A percentile compares a stretch with the other conserved stretches of the same genome.
Conservation (phyloP, 192 early-diverging fungal genomes). For the Coemansia sp. region DNA sequence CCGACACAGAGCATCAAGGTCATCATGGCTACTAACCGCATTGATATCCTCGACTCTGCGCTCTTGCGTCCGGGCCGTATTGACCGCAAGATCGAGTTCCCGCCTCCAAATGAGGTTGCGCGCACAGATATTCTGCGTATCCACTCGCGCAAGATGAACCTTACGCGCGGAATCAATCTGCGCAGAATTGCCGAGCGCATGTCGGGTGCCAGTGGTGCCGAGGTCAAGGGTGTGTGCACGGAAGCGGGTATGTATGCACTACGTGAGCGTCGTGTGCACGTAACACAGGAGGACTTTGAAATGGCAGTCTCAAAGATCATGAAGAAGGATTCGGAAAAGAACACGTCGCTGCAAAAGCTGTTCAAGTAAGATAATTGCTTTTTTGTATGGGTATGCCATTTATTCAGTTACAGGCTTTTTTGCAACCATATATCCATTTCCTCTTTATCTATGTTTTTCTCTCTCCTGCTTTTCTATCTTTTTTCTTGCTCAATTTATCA, state of each 20-base stretch:
- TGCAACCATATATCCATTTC: too few species aligned
- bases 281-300: constrained; percentile 99
- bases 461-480: too few species aligned
- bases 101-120: constrained; percentile 80
- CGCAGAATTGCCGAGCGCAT: constrained; percentile 87
- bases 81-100: constrained; percentile 90
- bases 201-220: constrained; percentile 81
- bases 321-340: constrained; percentile 97
- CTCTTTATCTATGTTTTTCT: too few species aligned
- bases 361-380: constrained; percentile 96
- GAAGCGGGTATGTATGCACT: constrained; percentile 90
- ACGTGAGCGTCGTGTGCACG: constrained; percentile 95
- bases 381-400: too few species aligned
- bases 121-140: constrained; percentile 87
- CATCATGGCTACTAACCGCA: constrained; percentile 91
- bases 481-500: too few species aligned
- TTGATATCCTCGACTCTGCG: constrained; percentile 86
- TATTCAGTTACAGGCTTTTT: too few species aligned
- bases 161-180: constrained; percentile 85
- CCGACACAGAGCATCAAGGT: constrained; percentile 91
- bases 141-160: constrained; percentile 89
- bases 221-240: constrained; percentile 86
- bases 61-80: constrained; percentile 85
- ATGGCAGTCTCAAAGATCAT: constrained; percentile 99
- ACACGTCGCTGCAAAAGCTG: constrained; percentile 94